Evolutionary conservation across 441 rosid genomes (phyloP).

Genomic region (Pelargonium myrrhifolium): DNA sequence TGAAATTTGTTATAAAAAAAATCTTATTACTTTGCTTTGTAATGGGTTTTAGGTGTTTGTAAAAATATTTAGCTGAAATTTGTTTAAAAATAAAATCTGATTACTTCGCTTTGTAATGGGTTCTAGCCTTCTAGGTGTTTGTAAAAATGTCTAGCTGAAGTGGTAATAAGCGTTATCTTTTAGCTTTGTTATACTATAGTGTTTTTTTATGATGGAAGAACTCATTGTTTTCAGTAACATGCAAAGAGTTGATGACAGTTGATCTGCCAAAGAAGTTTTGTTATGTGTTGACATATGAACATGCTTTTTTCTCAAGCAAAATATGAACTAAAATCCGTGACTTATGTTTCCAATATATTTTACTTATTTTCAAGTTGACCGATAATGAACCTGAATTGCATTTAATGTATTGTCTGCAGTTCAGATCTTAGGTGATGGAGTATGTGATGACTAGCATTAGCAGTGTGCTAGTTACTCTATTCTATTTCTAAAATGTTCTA

Average conservation of each 20-base stretch:
- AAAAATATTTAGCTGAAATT: neutral
- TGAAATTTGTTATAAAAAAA: neutral
- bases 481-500: neutral
- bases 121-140: constrained; percentile 20
- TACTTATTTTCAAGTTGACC: neutral
- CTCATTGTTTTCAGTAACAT: neutral
- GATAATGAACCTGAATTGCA: no score
- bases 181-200: neutral
- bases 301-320: neutral
- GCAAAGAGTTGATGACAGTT: neutral
- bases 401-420: neutral
- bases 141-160: constrained; percentile 13
- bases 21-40: neutral
- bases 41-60: neutral
- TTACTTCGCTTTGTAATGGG: neutral
- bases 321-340: neutral
- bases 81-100: neutral
- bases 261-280: neutral
- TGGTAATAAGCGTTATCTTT: neutral
- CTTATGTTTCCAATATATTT: neutral
- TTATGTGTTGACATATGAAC: neutral
- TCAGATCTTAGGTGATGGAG: neutral
- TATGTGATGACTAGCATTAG: neutral
- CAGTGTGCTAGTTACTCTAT: no score
- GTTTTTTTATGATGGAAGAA: neutral